These are phyloP conservation scores for Dipodascus albidus DNA, from an alignment of 805 yeast genomes.

Conservation along the genomic window DNA sequence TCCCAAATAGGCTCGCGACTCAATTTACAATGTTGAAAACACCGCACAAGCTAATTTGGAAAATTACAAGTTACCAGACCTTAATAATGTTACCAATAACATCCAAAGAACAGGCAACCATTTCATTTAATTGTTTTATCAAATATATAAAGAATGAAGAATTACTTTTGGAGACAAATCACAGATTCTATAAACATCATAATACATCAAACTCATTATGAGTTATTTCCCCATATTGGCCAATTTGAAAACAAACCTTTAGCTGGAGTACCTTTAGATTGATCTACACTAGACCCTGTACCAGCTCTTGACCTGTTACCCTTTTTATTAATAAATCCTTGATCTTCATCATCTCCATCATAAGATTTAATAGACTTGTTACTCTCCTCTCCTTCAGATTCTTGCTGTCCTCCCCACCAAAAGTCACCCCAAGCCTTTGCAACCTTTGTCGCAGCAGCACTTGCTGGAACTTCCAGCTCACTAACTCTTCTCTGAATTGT, in stretches of 20 bases:
- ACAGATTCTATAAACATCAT: too few species aligned
- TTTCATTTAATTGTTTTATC: too few species aligned
- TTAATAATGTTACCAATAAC: too few species aligned
- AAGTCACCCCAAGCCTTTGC: slow-evolving; percentile 1
- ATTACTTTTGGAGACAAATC: too few species aligned
- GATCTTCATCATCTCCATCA: not conserved
- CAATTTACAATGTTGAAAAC: too few species aligned
- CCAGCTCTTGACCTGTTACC: not conserved
- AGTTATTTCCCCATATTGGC: not conserved
- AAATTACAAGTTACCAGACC: too few species aligned
- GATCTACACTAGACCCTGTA: not conserved
- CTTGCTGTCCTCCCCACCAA: slow-evolving; percentile 1
- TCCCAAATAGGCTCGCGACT: too few species aligned
- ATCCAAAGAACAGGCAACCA: too few species aligned
- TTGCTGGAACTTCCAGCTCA: not conserved
- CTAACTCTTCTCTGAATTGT: not conserved
- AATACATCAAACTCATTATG: not conserved
- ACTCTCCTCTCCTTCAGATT: not conserved
- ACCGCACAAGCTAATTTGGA: too few species aligned
- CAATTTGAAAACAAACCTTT: not conserved
- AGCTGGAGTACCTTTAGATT: not conserved
- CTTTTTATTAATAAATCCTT: not conserved
- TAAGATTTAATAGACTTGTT: not conserved
- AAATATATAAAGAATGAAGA: too few species aligned
- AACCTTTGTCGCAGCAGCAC: not conserved